Conservation (phyloP, 2,329 filamentous ascomycete species). For the Nemania abortiva region DNA sequence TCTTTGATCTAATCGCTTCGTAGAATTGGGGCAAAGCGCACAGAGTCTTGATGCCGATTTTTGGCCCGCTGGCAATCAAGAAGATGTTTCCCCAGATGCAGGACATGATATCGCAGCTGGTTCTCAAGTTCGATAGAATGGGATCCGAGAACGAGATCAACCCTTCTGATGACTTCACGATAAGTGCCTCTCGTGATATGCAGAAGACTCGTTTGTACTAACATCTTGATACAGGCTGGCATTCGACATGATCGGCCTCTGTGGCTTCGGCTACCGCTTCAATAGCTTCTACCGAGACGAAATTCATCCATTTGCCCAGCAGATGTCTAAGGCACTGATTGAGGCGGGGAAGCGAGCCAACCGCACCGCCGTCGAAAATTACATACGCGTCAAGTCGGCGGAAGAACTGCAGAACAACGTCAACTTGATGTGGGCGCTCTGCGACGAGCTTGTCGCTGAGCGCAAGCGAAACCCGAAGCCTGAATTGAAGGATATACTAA, state of each 20-base stretch:
- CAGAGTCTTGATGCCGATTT: constrained; percentile 34
- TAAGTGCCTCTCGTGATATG: constrained; percentile 13
- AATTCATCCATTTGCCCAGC: constrained; percentile 33
- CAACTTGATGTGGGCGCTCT: constrained; percentile 33
- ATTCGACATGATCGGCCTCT: constrained; percentile 35
- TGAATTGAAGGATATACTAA: constrained; percentile 29
- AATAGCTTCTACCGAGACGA: constrained; percentile 37
- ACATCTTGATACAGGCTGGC: constrained; percentile 31
- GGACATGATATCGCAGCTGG: constrained; percentile 33
- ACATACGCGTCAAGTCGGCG: constrained; percentile 20
- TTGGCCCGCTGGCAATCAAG: constrained; percentile 30
- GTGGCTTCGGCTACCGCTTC: constrained; percentile 34
- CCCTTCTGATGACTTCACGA: constrained; percentile 34
- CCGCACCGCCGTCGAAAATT: constrained; percentile 26
- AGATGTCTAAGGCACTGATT: constrained; percentile 26
- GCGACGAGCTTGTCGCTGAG: constrained; percentile 34
- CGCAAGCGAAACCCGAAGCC: constrained; percentile 35
- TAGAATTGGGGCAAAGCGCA: constrained; percentile 38
- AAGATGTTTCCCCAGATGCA: constrained; percentile 39
- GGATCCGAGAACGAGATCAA: constrained; percentile 33
- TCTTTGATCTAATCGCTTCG: constrained; percentile 13
- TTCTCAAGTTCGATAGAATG: constrained; percentile 32
- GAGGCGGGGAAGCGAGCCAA: constrained; percentile 35
- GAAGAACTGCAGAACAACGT: constrained; percentile 32
- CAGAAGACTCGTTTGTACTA: not conserved